A percentile compares a stretch with the other conserved stretches of the same genome.
Evolutionary conservation across 1,139 yeast species (phyloP).

Genomic region (Diutina neorugosa): DNA sequence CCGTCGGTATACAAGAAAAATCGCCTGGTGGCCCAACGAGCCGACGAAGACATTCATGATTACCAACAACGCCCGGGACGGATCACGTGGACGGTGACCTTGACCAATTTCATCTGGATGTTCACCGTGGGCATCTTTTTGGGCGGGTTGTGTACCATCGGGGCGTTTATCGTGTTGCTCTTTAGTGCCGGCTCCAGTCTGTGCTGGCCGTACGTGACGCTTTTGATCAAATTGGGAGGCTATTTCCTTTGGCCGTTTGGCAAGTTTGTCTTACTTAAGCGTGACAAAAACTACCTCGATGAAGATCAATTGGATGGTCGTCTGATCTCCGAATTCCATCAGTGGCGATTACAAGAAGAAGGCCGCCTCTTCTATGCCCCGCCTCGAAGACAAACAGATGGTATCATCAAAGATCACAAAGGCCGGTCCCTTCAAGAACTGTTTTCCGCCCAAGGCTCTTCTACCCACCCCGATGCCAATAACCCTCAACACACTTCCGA

Average conservation of each 20-base stretch:
- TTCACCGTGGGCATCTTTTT: conserved; percentile 57
- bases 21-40: conserved; percentile 84
- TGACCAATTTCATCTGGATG: conserved; percentile 74
- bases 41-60: conserved; percentile 90
- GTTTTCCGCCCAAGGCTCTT: background rate
- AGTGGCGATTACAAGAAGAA: conserved; percentile 78
- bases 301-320: conserved; percentile 91
- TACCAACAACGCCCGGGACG: conserved; percentile 39
- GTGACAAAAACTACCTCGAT: conserved; percentile 67
- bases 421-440: conserved; percentile 29
- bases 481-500: conserved; percentile 14
- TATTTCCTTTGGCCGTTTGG: conserved; percentile 85
- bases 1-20: conserved; percentile 91
- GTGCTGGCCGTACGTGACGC: conserved; percentile 43
- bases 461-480: background rate
- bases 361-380: conserved; percentile 67
- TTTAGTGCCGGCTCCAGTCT: conserved; percentile 36
- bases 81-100: conserved; percentile 49
- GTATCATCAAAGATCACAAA: conserved; percentile 29
- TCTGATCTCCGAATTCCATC: conserved; percentile 69
- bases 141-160: conserved; percentile 35
- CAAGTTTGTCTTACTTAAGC: conserved; percentile 65
- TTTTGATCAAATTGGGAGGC: conserved; percentile 50
- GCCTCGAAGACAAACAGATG: conserved; percentile 30
- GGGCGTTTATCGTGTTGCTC: conserved; percentile 31